Evolutionary conservation across 2,329 filamentous ascomycete genomes (phyloP).

Genomic region (Graphium sp.): DNA sequence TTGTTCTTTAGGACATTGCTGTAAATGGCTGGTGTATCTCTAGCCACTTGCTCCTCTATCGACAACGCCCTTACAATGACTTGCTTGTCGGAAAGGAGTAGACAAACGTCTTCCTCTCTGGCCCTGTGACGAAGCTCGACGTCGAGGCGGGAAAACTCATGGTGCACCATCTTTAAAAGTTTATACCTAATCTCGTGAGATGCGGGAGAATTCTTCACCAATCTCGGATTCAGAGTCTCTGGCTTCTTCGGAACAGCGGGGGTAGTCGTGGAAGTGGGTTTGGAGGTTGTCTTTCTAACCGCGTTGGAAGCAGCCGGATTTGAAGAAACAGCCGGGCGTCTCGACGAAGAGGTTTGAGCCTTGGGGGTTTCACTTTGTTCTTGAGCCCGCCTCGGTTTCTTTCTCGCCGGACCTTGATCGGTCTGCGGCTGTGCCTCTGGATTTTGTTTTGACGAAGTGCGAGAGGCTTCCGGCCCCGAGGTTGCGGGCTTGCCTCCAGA

Average conservation of each 20-base stretch:
- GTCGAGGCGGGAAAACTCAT: conserved; percentile 52
- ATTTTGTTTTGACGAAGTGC: too few species aligned
- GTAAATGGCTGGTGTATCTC: conserved; percentile 55
- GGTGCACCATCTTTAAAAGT: conserved; percentile 46
- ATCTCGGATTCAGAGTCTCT: conserved; percentile 48
- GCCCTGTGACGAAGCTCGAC: conserved; percentile 22
- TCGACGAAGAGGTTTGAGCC: neutral
- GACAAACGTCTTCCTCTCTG: conserved; percentile 22
- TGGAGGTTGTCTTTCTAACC: neutral
- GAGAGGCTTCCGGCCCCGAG: too few species aligned
- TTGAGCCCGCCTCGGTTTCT: conserved; percentile 10
- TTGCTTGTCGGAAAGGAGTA: conserved; percentile 45
- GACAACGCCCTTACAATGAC: conserved; percentile 55
- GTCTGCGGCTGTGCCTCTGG: neutral
- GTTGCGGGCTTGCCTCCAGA: too few species aligned
- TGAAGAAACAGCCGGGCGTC: neutral
- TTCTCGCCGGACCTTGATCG: conserved; percentile 7
- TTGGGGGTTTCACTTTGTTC: conserved; percentile 3
- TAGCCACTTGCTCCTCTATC: conserved; percentile 62
- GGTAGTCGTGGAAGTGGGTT: neutral
- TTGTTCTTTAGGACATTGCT: conserved; percentile 69
- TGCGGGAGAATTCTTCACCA: conserved; percentile 40
- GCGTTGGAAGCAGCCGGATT: too few species aligned
- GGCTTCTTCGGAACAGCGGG: neutral
- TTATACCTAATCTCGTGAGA: conserved; percentile 36